Evolutionary conservation across 176 grass and related monocot species (phyloP).

Genomic region (Eremochloa ophiuroides): DNA sequence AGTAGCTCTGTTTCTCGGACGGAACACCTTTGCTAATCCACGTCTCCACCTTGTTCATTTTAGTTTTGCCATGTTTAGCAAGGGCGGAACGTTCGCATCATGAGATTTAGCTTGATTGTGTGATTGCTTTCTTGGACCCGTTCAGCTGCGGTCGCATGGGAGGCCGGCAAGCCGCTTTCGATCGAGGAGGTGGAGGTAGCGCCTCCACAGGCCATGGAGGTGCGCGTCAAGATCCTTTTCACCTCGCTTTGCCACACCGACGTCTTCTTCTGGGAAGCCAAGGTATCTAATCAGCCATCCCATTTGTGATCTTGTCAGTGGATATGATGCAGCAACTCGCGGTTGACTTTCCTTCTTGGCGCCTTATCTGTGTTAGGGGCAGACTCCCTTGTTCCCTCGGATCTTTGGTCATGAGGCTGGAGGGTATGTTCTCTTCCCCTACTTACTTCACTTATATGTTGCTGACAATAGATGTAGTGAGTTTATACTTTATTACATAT

Average conservation of each 20-base stretch:
- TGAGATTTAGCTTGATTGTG: background rate
- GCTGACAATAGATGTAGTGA: background rate
- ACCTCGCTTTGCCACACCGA: slow-evolving; percentile 85
- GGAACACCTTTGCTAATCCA: too few relatives aligned
- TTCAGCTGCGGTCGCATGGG: slow-evolving; percentile 81
- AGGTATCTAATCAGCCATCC: slow-evolving; percentile 43
- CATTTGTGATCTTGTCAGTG: background rate
- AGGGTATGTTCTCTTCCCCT: slow-evolving; percentile 41
- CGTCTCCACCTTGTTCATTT: too few relatives aligned
- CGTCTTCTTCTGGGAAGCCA: slow-evolving; percentile 92
- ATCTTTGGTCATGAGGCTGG: slow-evolving; percentile 87
- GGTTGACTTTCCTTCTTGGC: slow-evolving; percentile 28
- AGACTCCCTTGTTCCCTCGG: slow-evolving; percentile 74
- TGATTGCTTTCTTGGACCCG: background rate
- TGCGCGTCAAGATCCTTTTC: slow-evolving; percentile 68
- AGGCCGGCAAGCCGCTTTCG: slow-evolving; percentile 71
- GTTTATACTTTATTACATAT: background rate
- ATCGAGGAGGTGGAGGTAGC: slow-evolving; percentile 85
- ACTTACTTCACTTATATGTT: background rate
- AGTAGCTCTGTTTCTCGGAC: too few relatives aligned
- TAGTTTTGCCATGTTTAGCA: too few relatives aligned
- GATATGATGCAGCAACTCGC: background rate
- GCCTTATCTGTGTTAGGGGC: slow-evolving; percentile 44
- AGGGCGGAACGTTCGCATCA: too few relatives aligned
- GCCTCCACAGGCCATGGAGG: slow-evolving; percentile 81